Conservation (phyloP, 495 filamentous ascomycete species). For the Penicillium simplicissimum region DNA sequence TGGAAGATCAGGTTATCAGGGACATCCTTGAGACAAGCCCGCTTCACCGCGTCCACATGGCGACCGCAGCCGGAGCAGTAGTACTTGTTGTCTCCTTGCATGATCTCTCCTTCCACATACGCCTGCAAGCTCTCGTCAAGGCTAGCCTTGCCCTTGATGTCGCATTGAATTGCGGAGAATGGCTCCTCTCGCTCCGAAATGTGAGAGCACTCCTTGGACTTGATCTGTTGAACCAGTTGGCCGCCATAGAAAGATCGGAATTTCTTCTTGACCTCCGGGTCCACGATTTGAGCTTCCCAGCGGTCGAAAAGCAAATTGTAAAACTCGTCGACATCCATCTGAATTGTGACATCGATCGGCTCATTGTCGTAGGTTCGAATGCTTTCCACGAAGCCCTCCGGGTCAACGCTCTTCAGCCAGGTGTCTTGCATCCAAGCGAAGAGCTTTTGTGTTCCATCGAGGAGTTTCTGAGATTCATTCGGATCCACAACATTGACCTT, state of each 20-base stretch:
- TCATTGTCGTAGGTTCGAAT: constrained; percentile 83
- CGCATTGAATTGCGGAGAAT: constrained; percentile 95
- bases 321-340: constrained; percentile 99
- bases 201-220: constrained; percentile 90
- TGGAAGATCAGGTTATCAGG: constrained; percentile 95
- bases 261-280: constrained; percentile 64
- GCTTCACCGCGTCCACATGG: constrained; percentile 93
- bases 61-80: constrained; percentile 88
- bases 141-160: constrained; percentile 87
- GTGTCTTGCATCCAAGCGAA: constrained; percentile 87
- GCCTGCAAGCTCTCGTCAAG: constrained; percentile 87
- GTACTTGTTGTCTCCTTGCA: constrained; percentile 99
- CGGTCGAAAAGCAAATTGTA: constrained; percentile 91
- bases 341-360: constrained; percentile 80
- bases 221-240: constrained; percentile 90
- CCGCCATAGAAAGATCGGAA: constrained; percentile 90
- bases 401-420: constrained; percentile 69
- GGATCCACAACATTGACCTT: constrained; percentile 57
- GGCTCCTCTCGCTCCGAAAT: constrained; percentile 88
- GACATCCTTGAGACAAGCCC: constrained; percentile 90
- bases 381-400: constrained; percentile 67
- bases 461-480: constrained; percentile 61
- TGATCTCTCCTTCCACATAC: constrained; percentile 93
- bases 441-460: constrained; percentile 74
- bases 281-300: constrained; percentile 80